Evolutionary conservation across 2,329 filamentous ascomycete genomes (phyloP).

Genomic region (Venturia nashicola): DNA sequence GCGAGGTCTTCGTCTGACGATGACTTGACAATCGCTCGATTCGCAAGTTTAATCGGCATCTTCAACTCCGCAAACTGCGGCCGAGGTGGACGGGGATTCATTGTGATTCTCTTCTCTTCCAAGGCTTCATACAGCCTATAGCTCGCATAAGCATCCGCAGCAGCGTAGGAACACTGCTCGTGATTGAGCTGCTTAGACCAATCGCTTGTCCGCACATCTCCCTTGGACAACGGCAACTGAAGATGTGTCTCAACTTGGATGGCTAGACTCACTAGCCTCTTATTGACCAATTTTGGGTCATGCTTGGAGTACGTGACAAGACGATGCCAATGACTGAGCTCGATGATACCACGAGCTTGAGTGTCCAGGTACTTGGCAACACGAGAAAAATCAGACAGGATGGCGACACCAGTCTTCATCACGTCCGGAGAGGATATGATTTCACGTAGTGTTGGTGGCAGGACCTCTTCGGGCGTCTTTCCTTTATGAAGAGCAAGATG

Average conservation of each 20-base stretch:
- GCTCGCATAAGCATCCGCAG: conserved; percentile 72
- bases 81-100: conserved; percentile 58
- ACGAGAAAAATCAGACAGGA: conserved; percentile 54
- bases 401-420: conserved; percentile 65
- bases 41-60: conserved; percentile 46
- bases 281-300: conserved; percentile 49
- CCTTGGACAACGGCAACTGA: conserved; percentile 65
- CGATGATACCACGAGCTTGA: conserved; percentile 55
- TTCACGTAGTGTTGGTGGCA: conserved; percentile 56
- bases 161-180: conserved; percentile 44
- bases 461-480: conserved; percentile 37
- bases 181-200: conserved; percentile 55
- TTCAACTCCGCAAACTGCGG: conserved; percentile 58
- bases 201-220: conserved; percentile 57
- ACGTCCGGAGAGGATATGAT: conserved; percentile 61
- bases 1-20: background rate
- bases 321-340: conserved; percentile 72
- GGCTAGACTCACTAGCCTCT: conserved; percentile 52
- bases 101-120: conserved; percentile 51
- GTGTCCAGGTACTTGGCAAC: conserved; percentile 55
- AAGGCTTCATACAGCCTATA: conserved; percentile 61
- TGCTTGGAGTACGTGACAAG: conserved; percentile 55
- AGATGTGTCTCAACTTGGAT: conserved; percentile 60
- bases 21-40: conserved; percentile 13
- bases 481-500: conserved; percentile 53